Percentiles rank a stretch among this genome's conserved stretches.
Evolutionary conservation across 257 asterid genomes (phyloP).

Genomic region (Anisodus acutangulus): DNA sequence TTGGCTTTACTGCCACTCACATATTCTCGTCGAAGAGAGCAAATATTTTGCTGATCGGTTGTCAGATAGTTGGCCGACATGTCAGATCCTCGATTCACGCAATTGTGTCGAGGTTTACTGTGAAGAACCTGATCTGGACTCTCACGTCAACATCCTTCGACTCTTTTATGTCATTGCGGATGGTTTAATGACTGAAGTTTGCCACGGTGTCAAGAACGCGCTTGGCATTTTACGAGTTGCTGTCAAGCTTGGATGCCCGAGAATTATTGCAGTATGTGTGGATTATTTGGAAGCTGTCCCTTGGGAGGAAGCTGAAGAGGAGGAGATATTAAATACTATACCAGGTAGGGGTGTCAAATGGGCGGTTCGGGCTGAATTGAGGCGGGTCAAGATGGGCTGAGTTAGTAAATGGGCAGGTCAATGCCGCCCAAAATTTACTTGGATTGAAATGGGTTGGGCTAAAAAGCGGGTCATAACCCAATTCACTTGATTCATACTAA

Average conservation of each 20-base stretch:
- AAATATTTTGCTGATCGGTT: conserved; percentile 78
- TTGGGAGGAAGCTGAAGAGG: conserved; percentile 96
- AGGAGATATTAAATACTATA: conserved; percentile 71
- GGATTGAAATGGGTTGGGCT: no score
- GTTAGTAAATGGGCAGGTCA: no score
- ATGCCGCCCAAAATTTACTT: no score
- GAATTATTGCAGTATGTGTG: conserved; percentile 65
- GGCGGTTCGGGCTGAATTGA: no score
- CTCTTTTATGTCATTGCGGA: conserved; percentile 57
- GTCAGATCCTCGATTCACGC: conserved; percentile 88
- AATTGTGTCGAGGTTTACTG: conserved; percentile 84
- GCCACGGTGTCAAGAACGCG: conserved; percentile 66
- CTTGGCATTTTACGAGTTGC: conserved; percentile 74
- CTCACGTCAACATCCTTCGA: conserved; percentile 63
- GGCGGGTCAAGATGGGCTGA: no score
- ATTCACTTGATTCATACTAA: no score
- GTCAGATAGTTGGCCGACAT: conserved; percentile 81
- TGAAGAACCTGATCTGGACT: conserved; percentile 72
- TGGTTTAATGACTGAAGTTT: conserved; percentile 46
- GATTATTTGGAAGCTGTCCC: conserved; percentile 88
- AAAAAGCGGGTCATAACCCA: no score
- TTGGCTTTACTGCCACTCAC: conserved; percentile 81
- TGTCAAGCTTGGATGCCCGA: conserved; percentile 71
- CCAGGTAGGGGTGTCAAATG: conserved; percentile 59
- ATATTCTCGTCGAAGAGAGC: conserved; percentile 57